phyloP scores from a whole-genome alignment of 495 filamentous ascomycete genomes.

The Beverwykella pulmonaria region DNA sequence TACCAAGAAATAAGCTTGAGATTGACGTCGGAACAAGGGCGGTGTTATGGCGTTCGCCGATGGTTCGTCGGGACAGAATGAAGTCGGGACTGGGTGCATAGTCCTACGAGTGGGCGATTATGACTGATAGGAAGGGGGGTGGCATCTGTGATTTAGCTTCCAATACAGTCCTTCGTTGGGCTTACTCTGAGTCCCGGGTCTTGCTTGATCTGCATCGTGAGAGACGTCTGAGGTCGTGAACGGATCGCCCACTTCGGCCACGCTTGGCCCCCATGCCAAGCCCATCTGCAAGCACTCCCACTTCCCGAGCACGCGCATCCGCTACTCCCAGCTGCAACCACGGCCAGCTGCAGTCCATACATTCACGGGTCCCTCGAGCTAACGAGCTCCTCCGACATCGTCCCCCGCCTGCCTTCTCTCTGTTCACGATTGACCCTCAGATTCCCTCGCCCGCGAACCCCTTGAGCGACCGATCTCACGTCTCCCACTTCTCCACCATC shows the following conservation, averaged over 20 bases:
- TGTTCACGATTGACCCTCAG: constrained; percentile 13
- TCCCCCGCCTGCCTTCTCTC: neutral
- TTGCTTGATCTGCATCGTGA: neutral
- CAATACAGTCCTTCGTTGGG: constrained; percentile 2
- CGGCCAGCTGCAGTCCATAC: constrained; percentile 4
- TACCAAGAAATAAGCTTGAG: constrained; percentile 52
- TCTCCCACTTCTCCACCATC: constrained; percentile 5
- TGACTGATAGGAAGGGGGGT: neutral
- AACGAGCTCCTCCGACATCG: neutral
- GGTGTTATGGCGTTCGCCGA: constrained; percentile 15
- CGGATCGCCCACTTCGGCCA: neutral
- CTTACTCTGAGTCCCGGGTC: neutral
- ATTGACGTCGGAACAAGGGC: neutral
- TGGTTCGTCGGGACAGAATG: neutral
- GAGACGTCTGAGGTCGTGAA: neutral
- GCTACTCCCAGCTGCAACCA: constrained; percentile 7
- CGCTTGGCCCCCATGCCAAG: constrained; percentile 15
- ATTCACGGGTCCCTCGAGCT: neutral
- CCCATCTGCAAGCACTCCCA: neutral
- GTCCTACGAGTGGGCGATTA: neutral
- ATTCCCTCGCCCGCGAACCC: constrained; percentile 9
- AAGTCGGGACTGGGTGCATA: neutral
- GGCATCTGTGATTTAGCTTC: neutral
- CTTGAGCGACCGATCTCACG: constrained; percentile 9
- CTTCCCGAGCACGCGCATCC: constrained; percentile 12